These are phyloP conservation scores for Geotrichum cucujoidarum DNA, from an alignment of 1,139 yeast species.

Conservation along the genomic window DNA sequence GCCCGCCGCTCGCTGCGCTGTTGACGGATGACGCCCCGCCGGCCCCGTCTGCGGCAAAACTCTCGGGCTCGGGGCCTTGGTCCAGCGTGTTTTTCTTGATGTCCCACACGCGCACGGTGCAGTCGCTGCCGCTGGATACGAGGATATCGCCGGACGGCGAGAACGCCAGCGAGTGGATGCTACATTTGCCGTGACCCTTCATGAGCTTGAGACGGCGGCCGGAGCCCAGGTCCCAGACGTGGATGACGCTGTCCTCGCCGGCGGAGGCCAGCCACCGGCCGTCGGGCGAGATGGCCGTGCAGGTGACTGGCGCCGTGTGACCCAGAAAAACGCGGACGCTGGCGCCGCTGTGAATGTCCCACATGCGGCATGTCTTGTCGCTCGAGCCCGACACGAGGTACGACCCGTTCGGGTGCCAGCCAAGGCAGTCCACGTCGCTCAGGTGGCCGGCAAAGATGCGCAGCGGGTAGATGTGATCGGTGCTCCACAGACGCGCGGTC, in stretches of 20 bases:
- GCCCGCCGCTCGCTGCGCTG: neutral
- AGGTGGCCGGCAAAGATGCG: conserved; percentile 96
- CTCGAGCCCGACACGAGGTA: conserved; percentile 92
- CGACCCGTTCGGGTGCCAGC: conserved; percentile 93
- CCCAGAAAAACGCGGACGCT: conserved; percentile 94
- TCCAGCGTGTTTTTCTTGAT: conserved; percentile 78
- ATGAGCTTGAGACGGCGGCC: conserved; percentile 73
- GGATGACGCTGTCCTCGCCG: conserved; percentile 86
- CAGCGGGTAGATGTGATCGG: conserved; percentile 94
- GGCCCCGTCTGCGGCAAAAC: conserved; percentile 32
- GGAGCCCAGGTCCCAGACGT: conserved; percentile 91
- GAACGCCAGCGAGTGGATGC: conserved; percentile 80
- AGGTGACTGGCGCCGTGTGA: conserved; percentile 81
- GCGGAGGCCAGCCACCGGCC: conserved; percentile 97
- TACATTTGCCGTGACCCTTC: conserved; percentile 87
- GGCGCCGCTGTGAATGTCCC: conserved; percentile 90
- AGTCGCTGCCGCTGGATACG: conserved; percentile 91
- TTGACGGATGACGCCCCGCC: conserved; percentile 23
- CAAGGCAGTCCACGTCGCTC: conserved; percentile 92
- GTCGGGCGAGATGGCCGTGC: conserved; percentile 88
- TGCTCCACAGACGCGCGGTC: conserved; percentile 96
- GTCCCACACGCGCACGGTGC: conserved; percentile 94
- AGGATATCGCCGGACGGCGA: conserved; percentile 84
- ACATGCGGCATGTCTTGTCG: conserved; percentile 94
- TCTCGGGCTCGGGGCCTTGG: conserved; percentile 77